Evolutionary conservation across 2,329 filamentous ascomycete genomes (phyloP).

Genomic region (Penicillium occitanis): DNA sequence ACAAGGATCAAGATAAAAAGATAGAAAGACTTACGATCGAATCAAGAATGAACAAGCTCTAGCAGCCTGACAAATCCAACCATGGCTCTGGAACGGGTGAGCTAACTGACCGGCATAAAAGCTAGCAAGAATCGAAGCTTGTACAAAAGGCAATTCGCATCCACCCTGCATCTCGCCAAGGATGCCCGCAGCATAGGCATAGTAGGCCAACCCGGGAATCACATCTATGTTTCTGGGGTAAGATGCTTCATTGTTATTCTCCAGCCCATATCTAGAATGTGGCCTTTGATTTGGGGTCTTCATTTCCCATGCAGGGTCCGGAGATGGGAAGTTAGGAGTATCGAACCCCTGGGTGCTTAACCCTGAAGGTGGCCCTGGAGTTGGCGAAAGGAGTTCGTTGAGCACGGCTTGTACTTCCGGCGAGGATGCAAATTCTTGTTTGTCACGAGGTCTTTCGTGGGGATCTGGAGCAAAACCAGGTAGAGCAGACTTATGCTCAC

Average conservation of each 20-base stretch:
- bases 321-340: slow-evolving; percentile 26
- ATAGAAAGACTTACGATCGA: slow-evolving; percentile 59
- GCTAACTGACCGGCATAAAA: slow-evolving; percentile 87
- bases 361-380: slow-evolving; percentile 12
- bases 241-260: slow-evolving; percentile 25
- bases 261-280: slow-evolving; percentile 19
- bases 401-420: slow-evolving; percentile 26
- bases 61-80: slow-evolving; percentile 63
- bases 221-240: slow-evolving; percentile 69
- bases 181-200: slow-evolving; percentile 81
- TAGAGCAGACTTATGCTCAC: slow-evolving; percentile 52
- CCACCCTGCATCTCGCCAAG: slow-evolving; percentile 77
- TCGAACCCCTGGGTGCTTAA: slow-evolving; percentile 24
- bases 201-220: slow-evolving; percentile 87
- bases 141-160: slow-evolving; percentile 78
- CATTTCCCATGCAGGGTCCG: slow-evolving; percentile 24
- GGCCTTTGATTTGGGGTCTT: slow-evolving; percentile 22
- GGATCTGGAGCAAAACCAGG: slow-evolving; percentile 53
- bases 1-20: background rate
- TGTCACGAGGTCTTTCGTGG: slow-evolving; percentile 1
- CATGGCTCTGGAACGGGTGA: slow-evolving; percentile 81
- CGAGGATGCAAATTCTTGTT: slow-evolving; percentile 4
- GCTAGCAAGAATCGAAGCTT: slow-evolving; percentile 79
- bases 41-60: slow-evolving; percentile 69
- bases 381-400: slow-evolving; percentile 29